phyloP scores from a whole-genome alignment of 441 rosid species.

The Euphorbia schlechtendalii region DNA sequence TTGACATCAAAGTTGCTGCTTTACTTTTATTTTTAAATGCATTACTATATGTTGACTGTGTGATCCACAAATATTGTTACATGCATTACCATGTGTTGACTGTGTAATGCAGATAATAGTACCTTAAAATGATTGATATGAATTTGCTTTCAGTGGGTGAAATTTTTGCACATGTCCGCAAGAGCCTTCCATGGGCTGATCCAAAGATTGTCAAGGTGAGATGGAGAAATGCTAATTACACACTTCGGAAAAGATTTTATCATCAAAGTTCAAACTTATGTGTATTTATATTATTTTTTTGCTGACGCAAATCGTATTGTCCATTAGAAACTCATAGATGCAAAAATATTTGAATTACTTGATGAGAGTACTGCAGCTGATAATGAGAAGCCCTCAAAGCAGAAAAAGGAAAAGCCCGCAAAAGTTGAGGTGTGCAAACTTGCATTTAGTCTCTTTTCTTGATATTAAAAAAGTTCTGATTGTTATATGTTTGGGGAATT shows the following conservation, averaged over 20 bases:
- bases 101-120: too few relatives aligned
- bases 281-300: background rate
- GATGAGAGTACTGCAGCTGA: constrained; percentile 92
- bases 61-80: too few relatives aligned
- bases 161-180: constrained; percentile 63
- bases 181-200: constrained; percentile 89
- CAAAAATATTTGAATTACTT: constrained; percentile 64
- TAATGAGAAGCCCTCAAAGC: constrained; percentile 78
- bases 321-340: constrained; percentile 62
- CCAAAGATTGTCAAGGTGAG: constrained; percentile 57
- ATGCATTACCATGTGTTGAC: too few relatives aligned
- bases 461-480: constrained; percentile 7
- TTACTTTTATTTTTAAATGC: too few relatives aligned
- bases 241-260: constrained; percentile 10
- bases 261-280: constrained; percentile 1
- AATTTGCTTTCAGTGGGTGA: constrained; percentile 44
- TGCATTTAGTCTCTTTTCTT: constrained; percentile 4
- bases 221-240: constrained; percentile 34
- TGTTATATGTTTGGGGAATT: too few relatives aligned
- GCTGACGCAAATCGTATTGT: constrained; percentile 11
- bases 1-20: constrained; percentile 13
- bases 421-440: constrained; percentile 57
- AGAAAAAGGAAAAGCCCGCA: constrained; percentile 85
- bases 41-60: too few relatives aligned
- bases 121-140: too few relatives aligned